Conservation (phyloP, 768 basidiomycete species). For the Pisolithus microcarpus region DNA sequence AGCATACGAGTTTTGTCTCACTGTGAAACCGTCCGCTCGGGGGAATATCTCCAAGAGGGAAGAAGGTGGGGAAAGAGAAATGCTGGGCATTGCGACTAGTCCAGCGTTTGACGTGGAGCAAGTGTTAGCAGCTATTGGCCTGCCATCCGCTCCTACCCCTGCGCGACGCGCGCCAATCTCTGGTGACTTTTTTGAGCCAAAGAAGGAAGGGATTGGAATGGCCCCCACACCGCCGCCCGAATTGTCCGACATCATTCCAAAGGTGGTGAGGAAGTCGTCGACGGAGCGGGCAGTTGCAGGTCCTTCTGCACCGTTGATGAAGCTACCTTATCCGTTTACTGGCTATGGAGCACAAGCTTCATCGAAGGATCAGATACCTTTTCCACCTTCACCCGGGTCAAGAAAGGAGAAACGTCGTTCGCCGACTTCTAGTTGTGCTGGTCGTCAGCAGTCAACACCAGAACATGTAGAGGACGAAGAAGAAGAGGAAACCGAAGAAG, state of each 20-base stretch:
- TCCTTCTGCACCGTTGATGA: slow-evolving; percentile 39
- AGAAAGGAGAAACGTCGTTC: slow-evolving; percentile 32
- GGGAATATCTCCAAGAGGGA: slow-evolving; percentile 33
- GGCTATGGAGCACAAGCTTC: slow-evolving; percentile 54
- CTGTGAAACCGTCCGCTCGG: slow-evolving; percentile 29
- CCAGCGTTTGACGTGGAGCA: slow-evolving; percentile 45
- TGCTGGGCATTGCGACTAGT: slow-evolving; percentile 24
- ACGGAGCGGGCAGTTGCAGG: slow-evolving; percentile 39
- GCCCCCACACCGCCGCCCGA: slow-evolving; percentile 22
- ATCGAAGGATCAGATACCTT: slow-evolving; percentile 61
- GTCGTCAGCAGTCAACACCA: slow-evolving; percentile 26
- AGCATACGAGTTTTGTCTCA: slow-evolving; percentile 75
- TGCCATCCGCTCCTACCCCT: slow-evolving; percentile 41
- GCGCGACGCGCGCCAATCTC: slow-evolving; percentile 54
- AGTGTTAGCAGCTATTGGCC: slow-evolving; percentile 53
- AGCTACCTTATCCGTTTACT: slow-evolving; percentile 66
- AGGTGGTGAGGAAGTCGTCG: slow-evolving; percentile 38
- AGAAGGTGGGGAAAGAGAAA: slow-evolving; percentile 12
- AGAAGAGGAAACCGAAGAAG: slow-evolving; percentile 24
- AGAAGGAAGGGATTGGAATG: slow-evolving; percentile 19
- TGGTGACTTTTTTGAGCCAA: slow-evolving; percentile 58
- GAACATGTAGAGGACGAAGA: slow-evolving; percentile 21
- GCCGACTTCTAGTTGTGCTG: slow-evolving; percentile 19
- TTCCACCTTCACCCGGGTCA: slow-evolving; percentile 58
- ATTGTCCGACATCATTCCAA: slow-evolving; percentile 37